Percentiles rank a stretch among this genome's conserved stretches.
Evolutionary conservation across 768 basidiomycete species (phyloP).

Genomic region (Tremella yokohamensis): DNA sequence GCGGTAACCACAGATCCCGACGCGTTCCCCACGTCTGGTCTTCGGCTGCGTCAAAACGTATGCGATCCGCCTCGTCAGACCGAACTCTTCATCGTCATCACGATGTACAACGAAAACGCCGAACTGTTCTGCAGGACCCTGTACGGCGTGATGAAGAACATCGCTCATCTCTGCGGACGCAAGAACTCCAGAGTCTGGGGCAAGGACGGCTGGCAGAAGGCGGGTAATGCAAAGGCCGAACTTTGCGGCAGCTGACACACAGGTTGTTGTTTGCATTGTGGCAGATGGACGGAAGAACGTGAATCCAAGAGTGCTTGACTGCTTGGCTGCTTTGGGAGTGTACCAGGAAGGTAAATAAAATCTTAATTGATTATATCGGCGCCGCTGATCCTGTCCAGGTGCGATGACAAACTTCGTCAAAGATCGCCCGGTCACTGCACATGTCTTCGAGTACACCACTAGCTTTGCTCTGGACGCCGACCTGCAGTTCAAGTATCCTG

Average conservation of each 20-base stretch:
- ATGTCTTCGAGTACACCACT: conserved; percentile 69
- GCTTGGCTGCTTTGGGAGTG: conserved; percentile 49
- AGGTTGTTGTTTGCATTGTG: conserved; percentile 84
- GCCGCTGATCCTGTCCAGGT: conserved; percentile 29
- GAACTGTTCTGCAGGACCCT: conserved; percentile 79
- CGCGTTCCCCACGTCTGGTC: conserved; percentile 76
- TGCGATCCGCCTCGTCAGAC: conserved; percentile 64
- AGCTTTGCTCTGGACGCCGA: conserved; percentile 50
- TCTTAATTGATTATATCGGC: too few species aligned
- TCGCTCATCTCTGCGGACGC: conserved; percentile 79
- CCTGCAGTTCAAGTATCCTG: conserved; percentile 49
- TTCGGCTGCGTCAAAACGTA: conserved; percentile 77
- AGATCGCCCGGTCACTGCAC: conserved; percentile 72
- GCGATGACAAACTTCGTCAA: conserved; percentile 65
- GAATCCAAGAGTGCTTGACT: conserved; percentile 58
- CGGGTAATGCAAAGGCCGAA: conserved; percentile 9
- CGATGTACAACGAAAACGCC: conserved; percentile 95
- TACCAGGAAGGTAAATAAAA: conserved; percentile 47
- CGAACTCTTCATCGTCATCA: conserved; percentile 89
- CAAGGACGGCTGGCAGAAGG: conserved; percentile 95
- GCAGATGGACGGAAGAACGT: conserved; percentile 81
- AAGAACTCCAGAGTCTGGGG: conserved; percentile 93
- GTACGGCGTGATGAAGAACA: conserved; percentile 94
- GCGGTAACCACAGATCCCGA: conserved; percentile 93
- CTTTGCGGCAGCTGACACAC: conserved; percentile 3